Conservation (phyloP, 495 filamentous ascomycete species). For the Sordaria brevicollis region DNA sequence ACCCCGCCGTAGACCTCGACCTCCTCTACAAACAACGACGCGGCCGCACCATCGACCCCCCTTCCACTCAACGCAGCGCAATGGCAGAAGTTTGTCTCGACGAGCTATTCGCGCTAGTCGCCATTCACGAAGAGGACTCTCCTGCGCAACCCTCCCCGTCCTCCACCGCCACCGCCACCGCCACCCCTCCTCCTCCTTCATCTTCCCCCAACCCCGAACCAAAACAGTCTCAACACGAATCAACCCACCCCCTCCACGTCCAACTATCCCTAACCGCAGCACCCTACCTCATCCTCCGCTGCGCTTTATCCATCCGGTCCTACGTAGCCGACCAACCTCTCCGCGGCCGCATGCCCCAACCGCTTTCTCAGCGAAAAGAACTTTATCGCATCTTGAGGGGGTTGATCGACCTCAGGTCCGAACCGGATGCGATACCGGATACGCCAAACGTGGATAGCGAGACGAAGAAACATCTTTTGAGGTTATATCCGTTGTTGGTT, state of each 20-base stretch:
- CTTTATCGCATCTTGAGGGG: conserved; percentile 58
- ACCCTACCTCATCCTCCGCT: conserved; percentile 75
- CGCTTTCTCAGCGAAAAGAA: conserved; percentile 67
- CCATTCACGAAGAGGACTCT: conserved; percentile 28
- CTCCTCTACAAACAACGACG: conserved; percentile 53
- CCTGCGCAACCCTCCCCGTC: conserved; percentile 15
- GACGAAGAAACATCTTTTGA: conserved; percentile 59
- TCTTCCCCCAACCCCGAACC: no score
- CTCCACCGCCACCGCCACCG: conserved; percentile 16
- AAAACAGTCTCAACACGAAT: conserved; percentile 3
- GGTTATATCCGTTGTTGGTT: conserved; percentile 73
- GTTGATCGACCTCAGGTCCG: conserved; percentile 55
- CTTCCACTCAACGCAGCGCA: conserved; percentile 50
- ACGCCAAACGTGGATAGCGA: conserved; percentile 44
- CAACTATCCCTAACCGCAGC: conserved; percentile 66
- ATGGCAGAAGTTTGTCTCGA: conserved; percentile 77
- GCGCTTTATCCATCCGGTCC: conserved; percentile 63
- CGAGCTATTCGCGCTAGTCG: conserved; percentile 66
- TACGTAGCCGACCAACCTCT: conserved; percentile 91
- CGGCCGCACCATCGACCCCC: conserved; percentile 60
- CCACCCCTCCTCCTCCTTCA: conserved; percentile 5
- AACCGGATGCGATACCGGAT: conserved; percentile 62
- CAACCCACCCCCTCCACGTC: conserved; percentile 27
- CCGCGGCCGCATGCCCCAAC: conserved; percentile 85
- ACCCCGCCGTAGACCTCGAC: conserved; percentile 44